Evolutionary conservation across 345 rosid genomes (phyloP).

Genomic region (Eucalyptus brandiana): DNA sequence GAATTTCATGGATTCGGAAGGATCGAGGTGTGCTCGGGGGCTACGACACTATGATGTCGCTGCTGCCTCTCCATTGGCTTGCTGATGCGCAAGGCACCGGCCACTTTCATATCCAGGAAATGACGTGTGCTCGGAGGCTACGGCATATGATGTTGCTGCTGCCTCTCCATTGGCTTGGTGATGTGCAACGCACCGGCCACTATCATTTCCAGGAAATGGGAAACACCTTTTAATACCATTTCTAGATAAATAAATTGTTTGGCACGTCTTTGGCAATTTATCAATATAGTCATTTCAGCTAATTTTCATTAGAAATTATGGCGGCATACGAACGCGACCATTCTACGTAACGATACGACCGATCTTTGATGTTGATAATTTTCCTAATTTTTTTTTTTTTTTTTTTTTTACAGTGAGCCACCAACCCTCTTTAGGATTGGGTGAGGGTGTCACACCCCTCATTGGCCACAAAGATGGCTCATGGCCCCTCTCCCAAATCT

Average conservation of each 20-base stretch:
- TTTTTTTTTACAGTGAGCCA: too few relatives aligned
- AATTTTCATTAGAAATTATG: too few relatives aligned
- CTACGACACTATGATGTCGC: neutral
- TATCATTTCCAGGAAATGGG: neutral
- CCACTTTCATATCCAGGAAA: neutral
- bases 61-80: neutral
- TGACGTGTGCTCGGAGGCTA: neutral
- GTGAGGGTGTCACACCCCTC: too few relatives aligned
- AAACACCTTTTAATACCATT: neutral
- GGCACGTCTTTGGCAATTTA: rapidly evolving
- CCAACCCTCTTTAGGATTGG: too few relatives aligned
- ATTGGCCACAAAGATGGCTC: too few relatives aligned
- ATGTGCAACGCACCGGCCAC: neutral
- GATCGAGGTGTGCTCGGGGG: neutral
- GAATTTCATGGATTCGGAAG: neutral
- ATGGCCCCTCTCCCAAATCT: too few relatives aligned
- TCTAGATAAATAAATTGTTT: neutral
- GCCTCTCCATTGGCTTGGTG: neutral
- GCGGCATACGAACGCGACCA: too few relatives aligned
- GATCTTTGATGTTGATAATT: too few relatives aligned
- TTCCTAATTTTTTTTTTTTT: too few relatives aligned
- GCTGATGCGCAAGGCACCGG: neutral
- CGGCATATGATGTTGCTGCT: neutral
- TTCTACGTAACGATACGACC: too few relatives aligned
- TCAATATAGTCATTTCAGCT: rapidly evolving